Conservation (phyloP, 805 yeast species). For the Nematodospora valgi region DNA sequence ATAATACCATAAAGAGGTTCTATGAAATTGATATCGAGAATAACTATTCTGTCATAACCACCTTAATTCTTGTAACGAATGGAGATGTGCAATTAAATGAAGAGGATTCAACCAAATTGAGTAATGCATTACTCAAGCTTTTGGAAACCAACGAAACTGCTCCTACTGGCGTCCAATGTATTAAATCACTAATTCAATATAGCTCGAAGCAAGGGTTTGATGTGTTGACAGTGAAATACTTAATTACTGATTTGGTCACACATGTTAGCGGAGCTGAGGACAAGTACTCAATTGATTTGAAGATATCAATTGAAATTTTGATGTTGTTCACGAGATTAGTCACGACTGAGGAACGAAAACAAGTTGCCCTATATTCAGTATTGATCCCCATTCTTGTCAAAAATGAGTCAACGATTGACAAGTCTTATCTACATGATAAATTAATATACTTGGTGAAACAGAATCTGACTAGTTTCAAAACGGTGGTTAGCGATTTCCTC, state of each 20-base stretch:
- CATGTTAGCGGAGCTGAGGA: conserved; percentile 14
- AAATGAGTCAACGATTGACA: conserved; percentile 18
- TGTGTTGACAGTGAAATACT: conserved; percentile 34
- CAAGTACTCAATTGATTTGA: conserved; percentile 19
- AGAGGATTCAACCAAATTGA: conserved; percentile 19
- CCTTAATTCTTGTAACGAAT: conserved; percentile 30
- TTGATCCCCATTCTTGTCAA: conserved; percentile 36
- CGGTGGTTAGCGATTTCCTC: conserved; percentile 37
- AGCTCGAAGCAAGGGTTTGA: conserved; percentile 21
- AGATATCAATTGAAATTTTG: conserved; percentile 47
- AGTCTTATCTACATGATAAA: conserved; percentile 43
- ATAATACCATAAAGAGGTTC: conserved; percentile 18
- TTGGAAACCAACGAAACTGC: conserved; percentile 19
- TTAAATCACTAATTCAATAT: conserved; percentile 51
- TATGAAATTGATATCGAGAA: conserved; percentile 15
- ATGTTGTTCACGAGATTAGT: conserved; percentile 38
- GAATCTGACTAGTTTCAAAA: conserved; percentile 47
- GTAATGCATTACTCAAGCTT: conserved; percentile 22
- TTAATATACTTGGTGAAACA: conserved; percentile 45
- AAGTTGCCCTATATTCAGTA: conserved; percentile 27
- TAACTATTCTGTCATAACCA: conserved; percentile 30
- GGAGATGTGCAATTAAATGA: conserved; percentile 29
- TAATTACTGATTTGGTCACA: conserved; percentile 45
- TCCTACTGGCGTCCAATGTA: conserved; percentile 48
- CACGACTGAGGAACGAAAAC: conserved; percentile 24